These are phyloP conservation scores for Castanospermum australe DNA, from an alignment of 306 rosid genomes.

Conservation along the genomic window DNA sequence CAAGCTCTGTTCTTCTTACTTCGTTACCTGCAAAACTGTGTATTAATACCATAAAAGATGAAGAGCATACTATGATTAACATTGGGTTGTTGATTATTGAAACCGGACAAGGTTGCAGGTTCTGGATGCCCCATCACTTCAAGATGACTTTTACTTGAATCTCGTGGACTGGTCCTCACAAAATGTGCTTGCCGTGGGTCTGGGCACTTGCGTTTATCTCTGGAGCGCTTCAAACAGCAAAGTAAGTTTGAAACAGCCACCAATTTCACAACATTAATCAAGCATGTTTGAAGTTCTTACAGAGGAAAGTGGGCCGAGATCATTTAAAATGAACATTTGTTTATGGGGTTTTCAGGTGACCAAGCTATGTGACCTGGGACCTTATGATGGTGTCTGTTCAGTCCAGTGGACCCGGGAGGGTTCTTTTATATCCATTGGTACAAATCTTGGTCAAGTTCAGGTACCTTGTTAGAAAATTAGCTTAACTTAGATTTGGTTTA, in stretches of 20 bases:
- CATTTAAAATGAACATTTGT: background rate
- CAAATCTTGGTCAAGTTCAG: conserved; percentile 95
- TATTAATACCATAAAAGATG: background rate
- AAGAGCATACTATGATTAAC: background rate
- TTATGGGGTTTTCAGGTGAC: conserved; percentile 65
- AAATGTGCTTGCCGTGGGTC: conserved; percentile 89
- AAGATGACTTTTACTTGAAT: conserved; percentile 97
- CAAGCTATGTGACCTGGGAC: conserved; percentile 92
- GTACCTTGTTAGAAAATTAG: conserved; percentile 43
- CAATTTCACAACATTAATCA: background rate
- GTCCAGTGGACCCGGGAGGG: conserved; percentile 98
- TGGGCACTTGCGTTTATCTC: conserved; percentile 91
- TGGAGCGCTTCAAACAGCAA: conserved; percentile 97
- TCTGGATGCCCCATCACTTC: conserved; percentile 98
- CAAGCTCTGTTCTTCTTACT: background rate
- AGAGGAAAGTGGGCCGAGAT: background rate
- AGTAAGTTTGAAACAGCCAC: conserved; percentile 40
- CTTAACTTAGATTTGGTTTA: background rate
- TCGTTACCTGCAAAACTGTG: background rate
- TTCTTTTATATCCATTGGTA: conserved; percentile 88
- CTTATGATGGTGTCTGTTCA: conserved; percentile 92
- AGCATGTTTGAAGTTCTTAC: background rate
- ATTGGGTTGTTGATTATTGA: conserved; percentile 17
- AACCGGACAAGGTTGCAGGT: conserved; percentile 54
- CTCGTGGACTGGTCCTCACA: conserved; percentile 99